Conservation (phyloP, 768 basidiomycete genomes). For the Leccinum truebloodii region DNA sequence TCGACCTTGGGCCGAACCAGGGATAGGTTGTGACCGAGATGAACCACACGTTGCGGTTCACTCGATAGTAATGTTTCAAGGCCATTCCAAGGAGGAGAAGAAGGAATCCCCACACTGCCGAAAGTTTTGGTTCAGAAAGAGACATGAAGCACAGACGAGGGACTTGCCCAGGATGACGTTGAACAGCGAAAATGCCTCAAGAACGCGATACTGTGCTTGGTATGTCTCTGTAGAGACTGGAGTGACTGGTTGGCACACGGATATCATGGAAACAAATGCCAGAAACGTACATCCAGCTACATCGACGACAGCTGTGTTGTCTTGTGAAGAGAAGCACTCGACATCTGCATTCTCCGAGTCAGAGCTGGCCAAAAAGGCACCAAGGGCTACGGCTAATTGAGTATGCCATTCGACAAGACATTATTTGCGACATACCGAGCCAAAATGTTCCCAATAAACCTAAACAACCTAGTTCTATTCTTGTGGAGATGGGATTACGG, state of each 20-base stretch:
- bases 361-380: slow-evolving; percentile 70
- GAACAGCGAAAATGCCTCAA: slow-evolving; percentile 78
- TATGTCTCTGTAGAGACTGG: slow-evolving; percentile 83
- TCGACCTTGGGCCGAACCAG: slow-evolving; percentile 58
- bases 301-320: slow-evolving; percentile 53
- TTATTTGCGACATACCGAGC: slow-evolving; percentile 55
- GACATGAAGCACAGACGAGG: background rate
- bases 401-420: slow-evolving; percentile 4
- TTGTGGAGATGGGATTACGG: slow-evolving; percentile 77
- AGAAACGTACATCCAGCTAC: slow-evolving; percentile 63
- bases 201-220: slow-evolving; percentile 85
- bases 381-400: slow-evolving; percentile 55
- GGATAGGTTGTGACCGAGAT: slow-evolving; percentile 69
- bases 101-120: slow-evolving; percentile 50
- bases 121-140: slow-evolving; percentile 16
- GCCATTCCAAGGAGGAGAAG: slow-evolving; percentile 46
- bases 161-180: slow-evolving; percentile 69
- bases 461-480: slow-evolving; percentile 70
- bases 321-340: slow-evolving; percentile 69
- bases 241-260: slow-evolving; percentile 4
- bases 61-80: slow-evolving; percentile 43
- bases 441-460: slow-evolving; percentile 75
- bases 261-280: slow-evolving; percentile 1
- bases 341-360: slow-evolving; percentile 78
- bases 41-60: slow-evolving; percentile 60